These are phyloP conservation scores for Schizopora paradoxa DNA, from an alignment of 1,284 basidiomycete species.

Conservation along the genomic window DNA sequence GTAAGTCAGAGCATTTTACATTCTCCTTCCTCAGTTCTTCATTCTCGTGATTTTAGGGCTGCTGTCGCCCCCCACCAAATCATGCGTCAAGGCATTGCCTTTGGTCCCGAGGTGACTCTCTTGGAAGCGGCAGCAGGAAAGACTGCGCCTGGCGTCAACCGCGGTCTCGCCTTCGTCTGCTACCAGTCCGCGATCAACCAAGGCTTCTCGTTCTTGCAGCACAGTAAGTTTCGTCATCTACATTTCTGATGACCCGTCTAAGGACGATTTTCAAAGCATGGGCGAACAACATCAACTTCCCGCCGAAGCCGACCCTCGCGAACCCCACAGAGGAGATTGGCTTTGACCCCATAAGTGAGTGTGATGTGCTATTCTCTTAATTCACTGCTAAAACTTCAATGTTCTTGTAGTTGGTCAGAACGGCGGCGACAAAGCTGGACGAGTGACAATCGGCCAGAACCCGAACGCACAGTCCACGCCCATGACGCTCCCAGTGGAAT, in stretches of 20 bases:
- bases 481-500: constrained; percentile 25
- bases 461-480: constrained; percentile 30
- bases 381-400: not conserved
- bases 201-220: constrained; percentile 47
- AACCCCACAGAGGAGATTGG: too few species aligned
- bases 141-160: constrained; percentile 34
- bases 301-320: constrained; percentile 16
- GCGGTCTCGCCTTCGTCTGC: constrained; percentile 45
- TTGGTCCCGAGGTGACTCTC: constrained; percentile 40
- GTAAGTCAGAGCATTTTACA: constrained; percentile 12
- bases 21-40: not conserved
- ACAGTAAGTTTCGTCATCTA: constrained; percentile 23
- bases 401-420: constrained; percentile 41
- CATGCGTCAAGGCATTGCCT: constrained; percentile 42
- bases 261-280: constrained; percentile 27
- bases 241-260: not conserved
- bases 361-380: too few species aligned
- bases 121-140: constrained; percentile 31
- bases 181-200: constrained; percentile 43
- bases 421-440: too few species aligned
- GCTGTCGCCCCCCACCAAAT: constrained; percentile 29
- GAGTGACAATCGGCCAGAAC: constrained; percentile 38
- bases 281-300: constrained; percentile 30
- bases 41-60: too few species aligned
- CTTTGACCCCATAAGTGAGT: constrained; percentile 26